phyloP scores from a whole-genome alignment of 2,329 filamentous ascomycete genomes.

The Tolypocladium paradoxum region DNA sequence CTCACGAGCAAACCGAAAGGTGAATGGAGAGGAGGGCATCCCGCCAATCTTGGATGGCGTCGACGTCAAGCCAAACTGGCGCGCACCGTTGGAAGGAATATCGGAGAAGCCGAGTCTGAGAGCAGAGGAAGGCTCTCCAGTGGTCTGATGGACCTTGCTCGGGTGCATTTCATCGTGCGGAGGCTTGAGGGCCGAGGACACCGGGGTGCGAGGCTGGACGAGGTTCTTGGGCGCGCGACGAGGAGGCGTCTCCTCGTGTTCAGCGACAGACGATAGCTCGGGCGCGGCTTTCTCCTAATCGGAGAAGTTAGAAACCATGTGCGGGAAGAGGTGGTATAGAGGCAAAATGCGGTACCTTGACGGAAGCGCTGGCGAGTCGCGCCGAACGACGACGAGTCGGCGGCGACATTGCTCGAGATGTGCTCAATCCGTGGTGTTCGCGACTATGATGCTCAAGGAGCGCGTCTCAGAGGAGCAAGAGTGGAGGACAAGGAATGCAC shows the following conservation, averaged over 20 bases:
- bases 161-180: constrained; percentile 83
- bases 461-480: constrained; percentile 9
- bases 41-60: constrained; percentile 53
- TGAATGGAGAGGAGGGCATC: constrained; percentile 49
- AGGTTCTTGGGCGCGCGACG: constrained; percentile 14
- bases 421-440: neutral
- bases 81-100: constrained; percentile 42
- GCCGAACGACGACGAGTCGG: constrained; percentile 33
- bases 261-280: constrained; percentile 30
- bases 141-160: constrained; percentile 66
- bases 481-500: constrained; percentile 3
- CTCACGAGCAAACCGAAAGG: constrained; percentile 57
- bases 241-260: constrained; percentile 29
- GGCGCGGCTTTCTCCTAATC: constrained; percentile 19
- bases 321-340: neutral
- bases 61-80: constrained; percentile 31
- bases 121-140: constrained; percentile 67
- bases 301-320: constrained; percentile 2
- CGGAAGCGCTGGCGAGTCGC: constrained; percentile 25
- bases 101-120: constrained; percentile 74
- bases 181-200: constrained; percentile 57
- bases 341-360: constrained; percentile 21
- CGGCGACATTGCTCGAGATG: constrained; percentile 13
- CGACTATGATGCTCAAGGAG: neutral
- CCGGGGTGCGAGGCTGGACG: constrained; percentile 44